These are phyloP conservation scores for Lasiosphaeria hispida DNA, from an alignment of 495 filamentous ascomycete species.

Conservation along the genomic window DNA sequence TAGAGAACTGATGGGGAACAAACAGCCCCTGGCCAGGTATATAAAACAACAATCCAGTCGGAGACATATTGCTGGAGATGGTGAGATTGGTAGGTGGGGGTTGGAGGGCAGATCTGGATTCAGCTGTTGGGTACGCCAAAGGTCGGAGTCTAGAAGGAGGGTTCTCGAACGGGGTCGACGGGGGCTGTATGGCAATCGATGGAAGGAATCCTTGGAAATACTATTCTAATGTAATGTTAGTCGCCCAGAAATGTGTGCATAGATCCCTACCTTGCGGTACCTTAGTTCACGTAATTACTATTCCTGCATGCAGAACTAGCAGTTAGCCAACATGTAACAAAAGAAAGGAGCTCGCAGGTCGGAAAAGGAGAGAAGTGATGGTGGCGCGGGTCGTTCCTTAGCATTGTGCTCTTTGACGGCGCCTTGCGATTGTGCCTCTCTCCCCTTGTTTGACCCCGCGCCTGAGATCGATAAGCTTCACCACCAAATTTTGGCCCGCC, in stretches of 20 bases:
- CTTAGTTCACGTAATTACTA: not conserved
- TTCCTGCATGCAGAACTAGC: not conserved
- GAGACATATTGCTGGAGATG: not conserved
- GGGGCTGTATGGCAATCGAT: not conserved
- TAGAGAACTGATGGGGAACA: slow-evolving; percentile 36
- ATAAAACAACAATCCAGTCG: not conserved
- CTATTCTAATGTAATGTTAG: slow-evolving; percentile 8
- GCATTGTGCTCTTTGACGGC: slow-evolving; percentile 17
- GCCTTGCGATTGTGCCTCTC: slow-evolving; percentile 13
- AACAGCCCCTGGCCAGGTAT: not conserved
- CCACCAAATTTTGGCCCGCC: slow-evolving; percentile 6
- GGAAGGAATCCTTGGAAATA: not conserved
- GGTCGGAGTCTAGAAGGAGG: not conserved
- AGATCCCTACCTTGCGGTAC: slow-evolving; percentile 12
- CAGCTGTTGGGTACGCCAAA: not conserved
- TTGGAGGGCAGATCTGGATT: not conserved
- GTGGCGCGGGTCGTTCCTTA: not conserved
- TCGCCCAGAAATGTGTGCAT: slow-evolving; percentile 1
- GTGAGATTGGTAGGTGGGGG: not conserved
- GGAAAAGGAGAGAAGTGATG: not conserved
- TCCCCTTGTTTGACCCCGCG: slow-evolving; percentile 6
- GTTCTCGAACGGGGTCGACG: not conserved
- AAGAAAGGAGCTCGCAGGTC: not conserved
- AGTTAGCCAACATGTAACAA: not conserved
- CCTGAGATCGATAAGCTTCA: slow-evolving; percentile 1